Evolutionary conservation across 495 filamentous ascomycete genomes (phyloP), one percentile per base, ranked within the genome.

Genomic region (Penicillium salamii): DNA sequence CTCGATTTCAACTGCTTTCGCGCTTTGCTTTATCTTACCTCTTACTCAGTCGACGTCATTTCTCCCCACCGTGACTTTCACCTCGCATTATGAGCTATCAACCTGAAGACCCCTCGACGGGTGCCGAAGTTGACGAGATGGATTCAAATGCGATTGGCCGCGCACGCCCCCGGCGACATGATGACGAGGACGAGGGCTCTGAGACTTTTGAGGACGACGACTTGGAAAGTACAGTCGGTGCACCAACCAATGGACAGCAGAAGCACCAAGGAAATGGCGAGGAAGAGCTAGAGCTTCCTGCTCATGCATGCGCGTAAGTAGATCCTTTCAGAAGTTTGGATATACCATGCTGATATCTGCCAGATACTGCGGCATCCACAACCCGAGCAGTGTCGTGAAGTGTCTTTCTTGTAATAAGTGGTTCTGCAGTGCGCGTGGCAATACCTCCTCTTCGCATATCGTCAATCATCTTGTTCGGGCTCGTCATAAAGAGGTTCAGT

Each of bases 351-450:
- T 69, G 41, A 64, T 11, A 40, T 51, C 57, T 21, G 45, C 15
- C 57, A 95, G 90, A 41, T 98, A 99, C 67, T 99, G 93, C 62
- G 93, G 93, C 46, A 99, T 99, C 53, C 93, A 99, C 68, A 95
- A 93, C 52, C 83, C 92, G 9, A 85, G 87, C 62, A 91, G 90
- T 54, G 95, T 97, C 44, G 93, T 97, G 45, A 97, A 96, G 69
- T 99, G 93, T 63, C 78, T 99, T 43, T 78, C 86, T 41, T 99
- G 93, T 71, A 90, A 80, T 74, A 99, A 99, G 63, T 99, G 93
- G 93, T 99, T 99, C 66, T 99, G 93, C 73, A 97, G 93, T 65
- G 91, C 93, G 41, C 87, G 92, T 65, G 92, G 93, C 45, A 99
- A 97, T 66, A 90, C 91, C 29, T 95, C 88, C 32, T 96, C 92